These are phyloP conservation scores for Wallacemonas sp. DNA, from an alignment of 208 protist genomes.

Conservation along the genomic window DNA sequence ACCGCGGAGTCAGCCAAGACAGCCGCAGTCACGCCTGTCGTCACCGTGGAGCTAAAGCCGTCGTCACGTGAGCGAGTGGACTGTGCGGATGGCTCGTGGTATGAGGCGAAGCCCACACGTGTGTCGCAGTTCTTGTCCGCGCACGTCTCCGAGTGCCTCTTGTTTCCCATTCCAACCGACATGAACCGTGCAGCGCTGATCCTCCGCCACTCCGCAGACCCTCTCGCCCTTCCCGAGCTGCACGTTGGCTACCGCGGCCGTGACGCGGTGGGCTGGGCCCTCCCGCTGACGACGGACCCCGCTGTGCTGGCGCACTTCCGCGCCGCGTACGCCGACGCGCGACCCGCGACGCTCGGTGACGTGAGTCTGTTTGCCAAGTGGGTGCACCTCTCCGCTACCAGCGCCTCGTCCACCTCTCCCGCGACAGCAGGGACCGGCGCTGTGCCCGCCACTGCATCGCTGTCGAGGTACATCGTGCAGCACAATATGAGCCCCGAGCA, in stretches of 20 bases:
- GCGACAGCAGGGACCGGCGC: neutral
- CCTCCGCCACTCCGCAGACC: conserved; percentile 20
- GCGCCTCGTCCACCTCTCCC: neutral
- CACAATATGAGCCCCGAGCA: conserved; percentile 34
- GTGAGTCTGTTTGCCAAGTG: conserved; percentile 35
- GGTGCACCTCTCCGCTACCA: neutral
- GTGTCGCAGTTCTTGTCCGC: conserved; percentile 51
- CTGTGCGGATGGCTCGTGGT: neutral
- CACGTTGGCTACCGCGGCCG: conserved; percentile 41
- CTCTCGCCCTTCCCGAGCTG: conserved; percentile 35
- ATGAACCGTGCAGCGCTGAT: conserved; percentile 32
- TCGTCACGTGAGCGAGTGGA: neutral
- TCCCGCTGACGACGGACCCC: conserved; percentile 34
- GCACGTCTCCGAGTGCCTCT: conserved; percentile 34
- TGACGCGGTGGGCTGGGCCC: conserved; percentile 42
- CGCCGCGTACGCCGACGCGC: conserved; percentile 27
- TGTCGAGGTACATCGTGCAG: conserved; percentile 4
- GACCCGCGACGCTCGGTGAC: conserved; percentile 31
- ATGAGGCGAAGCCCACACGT: conserved; percentile 28
- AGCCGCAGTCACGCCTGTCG: neutral
- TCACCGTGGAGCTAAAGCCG: neutral
- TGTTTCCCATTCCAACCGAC: conserved; percentile 38
- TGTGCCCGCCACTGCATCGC: neutral
- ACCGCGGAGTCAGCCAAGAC: no score
- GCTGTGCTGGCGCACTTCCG: conserved; percentile 33